Percentiles rank a stretch among this genome's conserved stretches.
Conservation (phyloP, 2,329 filamentous ascomycete species). For the Fusarium palustre region DNA sequence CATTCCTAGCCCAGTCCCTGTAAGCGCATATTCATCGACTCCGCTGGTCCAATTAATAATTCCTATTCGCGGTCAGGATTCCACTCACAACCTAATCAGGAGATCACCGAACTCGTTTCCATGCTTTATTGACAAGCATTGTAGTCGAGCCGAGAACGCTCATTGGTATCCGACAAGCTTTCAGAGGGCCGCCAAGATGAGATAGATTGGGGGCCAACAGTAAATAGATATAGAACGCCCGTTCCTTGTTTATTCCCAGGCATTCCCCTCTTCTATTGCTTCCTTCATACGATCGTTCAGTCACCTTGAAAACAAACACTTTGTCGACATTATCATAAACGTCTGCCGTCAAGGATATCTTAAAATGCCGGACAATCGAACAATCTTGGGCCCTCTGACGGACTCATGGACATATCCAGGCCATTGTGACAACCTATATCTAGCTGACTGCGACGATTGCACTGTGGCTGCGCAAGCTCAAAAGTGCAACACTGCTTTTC, state of each 20-base stretch:
- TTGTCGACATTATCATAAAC: background rate
- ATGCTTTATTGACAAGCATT: too few species aligned
- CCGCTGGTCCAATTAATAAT: background rate
- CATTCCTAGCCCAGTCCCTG: background rate
- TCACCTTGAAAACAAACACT: too few species aligned
- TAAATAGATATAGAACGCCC: too few species aligned
- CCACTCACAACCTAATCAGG: background rate
- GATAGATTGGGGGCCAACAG: background rate
- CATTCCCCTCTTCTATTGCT: background rate
- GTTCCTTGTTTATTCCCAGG: background rate
- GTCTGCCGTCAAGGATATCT: background rate
- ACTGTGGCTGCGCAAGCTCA: background rate
- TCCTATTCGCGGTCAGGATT: too few species aligned
- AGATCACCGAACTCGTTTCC: background rate
- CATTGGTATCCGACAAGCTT: background rate
- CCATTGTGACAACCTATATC: background rate
- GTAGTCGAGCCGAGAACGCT: fast-evolving
- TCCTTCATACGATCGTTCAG: too few species aligned
- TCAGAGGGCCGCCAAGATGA: too few species aligned
- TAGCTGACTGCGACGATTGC: background rate
- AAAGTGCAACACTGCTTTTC: background rate
- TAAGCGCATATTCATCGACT: too few species aligned
- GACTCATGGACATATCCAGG: background rate
- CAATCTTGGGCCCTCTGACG: background rate
- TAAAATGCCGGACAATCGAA: background rate